phyloP scores from a whole-genome alignment of 1,139 yeast species.

The Saccharomyces hybrid region DNA sequence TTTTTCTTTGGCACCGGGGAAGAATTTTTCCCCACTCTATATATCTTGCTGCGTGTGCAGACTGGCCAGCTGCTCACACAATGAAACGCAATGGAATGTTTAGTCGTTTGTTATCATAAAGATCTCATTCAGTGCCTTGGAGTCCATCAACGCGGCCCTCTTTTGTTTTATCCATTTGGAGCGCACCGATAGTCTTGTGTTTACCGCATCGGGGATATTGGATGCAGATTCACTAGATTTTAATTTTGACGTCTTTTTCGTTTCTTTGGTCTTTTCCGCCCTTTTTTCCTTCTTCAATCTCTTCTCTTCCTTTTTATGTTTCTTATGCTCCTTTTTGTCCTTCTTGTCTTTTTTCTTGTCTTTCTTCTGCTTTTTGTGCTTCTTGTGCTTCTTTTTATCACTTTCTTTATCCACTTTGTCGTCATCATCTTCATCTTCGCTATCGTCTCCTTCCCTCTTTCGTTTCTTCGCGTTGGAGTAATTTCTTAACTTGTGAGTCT shows the following conservation, averaged over 20 bases:
- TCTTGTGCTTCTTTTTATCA: constrained; percentile 1
- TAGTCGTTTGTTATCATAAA: constrained; percentile 63
- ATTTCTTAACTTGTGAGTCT: constrained; percentile 36
- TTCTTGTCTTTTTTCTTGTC: constrained; percentile 4
- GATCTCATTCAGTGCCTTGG: constrained; percentile 81
- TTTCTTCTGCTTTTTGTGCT: constrained; percentile 1
- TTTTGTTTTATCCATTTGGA: constrained; percentile 83
- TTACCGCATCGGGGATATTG: constrained; percentile 34
- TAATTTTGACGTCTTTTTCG: constrained; percentile 16
- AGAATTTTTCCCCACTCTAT: neutral
- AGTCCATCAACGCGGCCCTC: constrained; percentile 83
- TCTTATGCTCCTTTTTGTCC: constrained; percentile 28
- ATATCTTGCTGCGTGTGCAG: neutral
- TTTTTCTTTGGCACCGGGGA: neutral
- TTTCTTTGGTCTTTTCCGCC: constrained; percentile 28
- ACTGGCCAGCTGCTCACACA: neutral
- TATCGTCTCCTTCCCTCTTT: constrained; percentile 1
- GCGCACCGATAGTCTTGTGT: constrained; percentile 69
- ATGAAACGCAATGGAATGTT: neutral
- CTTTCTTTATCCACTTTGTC: neutral
- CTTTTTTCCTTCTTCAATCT: constrained; percentile 28
- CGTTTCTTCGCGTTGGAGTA: constrained; percentile 12
- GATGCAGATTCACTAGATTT: constrained; percentile 19
- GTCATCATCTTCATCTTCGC: constrained; percentile 4
- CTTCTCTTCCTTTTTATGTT: constrained; percentile 28